Evolutionary conservation across 169 alveolate genomes (phyloP).

Genomic region (Hepatocystis sp.): DNA sequence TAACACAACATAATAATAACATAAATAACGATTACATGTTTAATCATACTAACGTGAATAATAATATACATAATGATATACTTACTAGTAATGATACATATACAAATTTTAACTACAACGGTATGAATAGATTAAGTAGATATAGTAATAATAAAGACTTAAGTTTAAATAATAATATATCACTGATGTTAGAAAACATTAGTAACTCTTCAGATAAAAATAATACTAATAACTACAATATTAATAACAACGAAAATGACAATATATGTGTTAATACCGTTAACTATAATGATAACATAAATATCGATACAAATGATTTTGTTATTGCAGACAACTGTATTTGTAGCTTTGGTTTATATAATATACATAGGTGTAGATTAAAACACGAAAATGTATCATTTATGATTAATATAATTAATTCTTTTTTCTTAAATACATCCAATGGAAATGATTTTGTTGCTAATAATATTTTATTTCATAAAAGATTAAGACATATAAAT

Average conservation of each 20-base stretch:
- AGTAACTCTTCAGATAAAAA: constrained; percentile 57
- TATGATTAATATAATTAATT: constrained; percentile 24
- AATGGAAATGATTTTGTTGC: constrained; percentile 67
- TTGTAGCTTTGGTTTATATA: constrained; percentile 43
- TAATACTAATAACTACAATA: neutral
- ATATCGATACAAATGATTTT: constrained; percentile 33
- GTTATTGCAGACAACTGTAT: constrained; percentile 43
- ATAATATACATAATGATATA: neutral
- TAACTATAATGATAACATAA: constrained; percentile 57
- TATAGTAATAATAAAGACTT: constrained; percentile 6
- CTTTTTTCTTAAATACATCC: constrained; percentile 35
- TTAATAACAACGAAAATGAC: neutral
- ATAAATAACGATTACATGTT: no score
- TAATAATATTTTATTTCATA: constrained; percentile 57
- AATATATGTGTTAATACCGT: constrained; percentile 22
- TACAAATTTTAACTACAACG: neutral
- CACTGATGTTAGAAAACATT: constrained; percentile 35
- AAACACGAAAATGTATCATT: constrained; percentile 46
- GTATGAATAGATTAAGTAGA: neutral
- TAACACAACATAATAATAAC: no score
- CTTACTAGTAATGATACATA: neutral
- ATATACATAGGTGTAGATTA: constrained; percentile 30
- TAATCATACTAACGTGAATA: no score
- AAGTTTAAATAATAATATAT: constrained; percentile 44
- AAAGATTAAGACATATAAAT: constrained; percentile 58